Conservation (phyloP, 495 filamentous ascomycete species). For the Aspergillus biplanus region DNA sequence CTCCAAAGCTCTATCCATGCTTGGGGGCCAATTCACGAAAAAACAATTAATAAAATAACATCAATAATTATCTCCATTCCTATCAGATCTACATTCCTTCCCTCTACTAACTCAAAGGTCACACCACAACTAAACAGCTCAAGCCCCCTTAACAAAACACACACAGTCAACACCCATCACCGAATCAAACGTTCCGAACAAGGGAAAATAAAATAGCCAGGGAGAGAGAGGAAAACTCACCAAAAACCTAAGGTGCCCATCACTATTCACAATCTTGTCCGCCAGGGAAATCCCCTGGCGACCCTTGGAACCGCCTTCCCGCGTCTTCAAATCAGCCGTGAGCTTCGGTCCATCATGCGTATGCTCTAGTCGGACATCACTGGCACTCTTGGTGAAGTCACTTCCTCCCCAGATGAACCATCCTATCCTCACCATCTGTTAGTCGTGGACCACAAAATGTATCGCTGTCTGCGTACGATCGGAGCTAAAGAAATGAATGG, state of each 20-base stretch:
- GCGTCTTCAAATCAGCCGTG: conserved; percentile 19
- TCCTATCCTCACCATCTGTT: conserved; percentile 4
- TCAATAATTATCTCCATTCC: background rate
- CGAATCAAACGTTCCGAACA: too few relatives aligned
- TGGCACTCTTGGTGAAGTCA: conserved; percentile 23
- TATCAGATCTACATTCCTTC: too few relatives aligned
- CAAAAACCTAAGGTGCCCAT: conserved; percentile 20
- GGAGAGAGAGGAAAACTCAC: conserved; percentile 12
- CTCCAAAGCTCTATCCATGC: background rate
- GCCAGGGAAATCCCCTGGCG: conserved; percentile 25
- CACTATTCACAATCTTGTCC: conserved; percentile 26
- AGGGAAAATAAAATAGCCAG: background rate
- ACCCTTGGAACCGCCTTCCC: conserved; percentile 15
- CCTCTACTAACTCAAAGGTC: too few relatives aligned
- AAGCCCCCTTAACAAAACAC: too few relatives aligned
- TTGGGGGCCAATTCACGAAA: background rate
- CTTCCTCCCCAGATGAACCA: conserved; percentile 29
- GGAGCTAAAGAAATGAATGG: background rate
- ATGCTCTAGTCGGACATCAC: conserved; percentile 20
- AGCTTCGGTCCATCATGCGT: conserved; percentile 22
- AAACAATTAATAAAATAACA: background rate
- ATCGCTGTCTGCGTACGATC: background rate
- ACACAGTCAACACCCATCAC: too few relatives aligned
- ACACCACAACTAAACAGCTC: too few relatives aligned
- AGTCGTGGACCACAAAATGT: background rate